Conservation (phyloP, 2,329 filamentous ascomycete species). For the Thyridium curvatum region DNA sequence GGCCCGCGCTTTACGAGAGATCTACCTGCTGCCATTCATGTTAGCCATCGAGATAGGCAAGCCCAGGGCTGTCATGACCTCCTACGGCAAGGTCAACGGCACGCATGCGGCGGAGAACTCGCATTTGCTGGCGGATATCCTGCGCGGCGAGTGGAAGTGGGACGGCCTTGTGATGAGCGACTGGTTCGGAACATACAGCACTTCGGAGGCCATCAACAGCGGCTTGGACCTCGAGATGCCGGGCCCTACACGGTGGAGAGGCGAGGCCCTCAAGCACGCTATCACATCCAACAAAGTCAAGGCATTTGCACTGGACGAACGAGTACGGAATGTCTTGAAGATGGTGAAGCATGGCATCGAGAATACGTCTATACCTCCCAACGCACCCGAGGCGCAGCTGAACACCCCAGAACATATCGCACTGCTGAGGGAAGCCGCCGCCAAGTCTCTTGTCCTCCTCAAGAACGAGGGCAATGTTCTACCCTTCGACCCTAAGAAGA, state of each 20-base stretch:
- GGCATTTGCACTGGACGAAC: slow-evolving; percentile 23
- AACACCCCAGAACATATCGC: slow-evolving; percentile 6
- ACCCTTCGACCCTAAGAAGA: slow-evolving; percentile 33
- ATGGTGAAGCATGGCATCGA: slow-evolving; percentile 9
- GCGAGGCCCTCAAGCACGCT: slow-evolving; percentile 28
- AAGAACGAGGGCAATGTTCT: slow-evolving; percentile 49
- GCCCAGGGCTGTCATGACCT: slow-evolving; percentile 50
- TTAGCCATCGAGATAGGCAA: slow-evolving; percentile 50
- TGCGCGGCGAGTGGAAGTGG: slow-evolving; percentile 5
- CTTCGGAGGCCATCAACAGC: slow-evolving; percentile 13
- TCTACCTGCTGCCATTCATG: slow-evolving; percentile 59
- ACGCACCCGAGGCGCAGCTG: slow-evolving; percentile 6
- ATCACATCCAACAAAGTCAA: slow-evolving; percentile 33
- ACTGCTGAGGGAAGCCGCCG: slow-evolving; percentile 6
- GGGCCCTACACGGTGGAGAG: no score
- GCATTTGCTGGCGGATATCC: slow-evolving; percentile 1
- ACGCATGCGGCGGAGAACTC: slow-evolving; percentile 15
- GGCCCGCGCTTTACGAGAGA: slow-evolving; percentile 52
- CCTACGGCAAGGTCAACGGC: slow-evolving; percentile 47
- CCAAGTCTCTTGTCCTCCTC: slow-evolving; percentile 10
- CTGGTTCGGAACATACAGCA: slow-evolving; percentile 13
- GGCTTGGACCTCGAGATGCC: slow-evolving; percentile 26
- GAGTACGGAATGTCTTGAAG: slow-evolving; percentile 17
- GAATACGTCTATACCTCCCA: no score
- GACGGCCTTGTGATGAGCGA: slow-evolving; percentile 9